These are phyloP conservation scores for Cucumis melo DNA, from an alignment of 306 rosid species.

Conservation along the genomic window DNA sequence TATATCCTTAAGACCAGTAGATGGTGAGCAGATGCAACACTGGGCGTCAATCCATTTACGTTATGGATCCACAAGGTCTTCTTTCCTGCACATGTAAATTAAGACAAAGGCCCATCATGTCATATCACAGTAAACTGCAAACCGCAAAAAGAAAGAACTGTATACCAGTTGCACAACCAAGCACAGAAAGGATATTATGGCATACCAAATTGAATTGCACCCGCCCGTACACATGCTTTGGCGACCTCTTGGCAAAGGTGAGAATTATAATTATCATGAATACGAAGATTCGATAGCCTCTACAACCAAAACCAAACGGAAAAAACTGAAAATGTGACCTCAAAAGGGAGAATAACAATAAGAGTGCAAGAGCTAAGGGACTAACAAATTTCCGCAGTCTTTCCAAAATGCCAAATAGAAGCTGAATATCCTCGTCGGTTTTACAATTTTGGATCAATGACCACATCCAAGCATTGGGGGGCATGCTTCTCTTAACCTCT, in stretches of 20 bases:
- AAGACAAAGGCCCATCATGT: not conserved
- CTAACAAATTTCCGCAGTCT: conserved; percentile 79
- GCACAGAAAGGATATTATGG: not conserved
- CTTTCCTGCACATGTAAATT: conserved; percentile 44
- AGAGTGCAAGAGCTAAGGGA: conserved; percentile 13
- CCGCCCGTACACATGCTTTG: conserved; percentile 65
- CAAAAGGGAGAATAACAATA: conserved; percentile 4
- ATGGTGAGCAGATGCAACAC: conserved; percentile 61
- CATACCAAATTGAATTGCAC: conserved; percentile 69
- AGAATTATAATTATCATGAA: conserved; percentile 52
- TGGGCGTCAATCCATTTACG: conserved; percentile 62
- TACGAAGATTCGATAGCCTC: conserved; percentile 89
- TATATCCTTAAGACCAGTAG: conserved; percentile 50
- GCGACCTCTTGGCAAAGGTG: conserved; percentile 76
- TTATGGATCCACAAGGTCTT: conserved; percentile 84
- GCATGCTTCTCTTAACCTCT: conserved; percentile 51
- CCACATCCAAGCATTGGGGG: conserved; percentile 96
- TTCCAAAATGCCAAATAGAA: conserved; percentile 59
- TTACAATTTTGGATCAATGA: conserved; percentile 63
- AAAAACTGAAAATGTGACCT: conserved; percentile 3
- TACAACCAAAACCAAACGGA: conserved; percentile 25
- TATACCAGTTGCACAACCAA: not conserved
- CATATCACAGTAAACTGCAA: not conserved
- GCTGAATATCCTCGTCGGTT: conserved; percentile 48
- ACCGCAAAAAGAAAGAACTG: not conserved